Evolutionary conservation across 305 asterid species (phyloP).

Genomic region (Rubia occidens): DNA sequence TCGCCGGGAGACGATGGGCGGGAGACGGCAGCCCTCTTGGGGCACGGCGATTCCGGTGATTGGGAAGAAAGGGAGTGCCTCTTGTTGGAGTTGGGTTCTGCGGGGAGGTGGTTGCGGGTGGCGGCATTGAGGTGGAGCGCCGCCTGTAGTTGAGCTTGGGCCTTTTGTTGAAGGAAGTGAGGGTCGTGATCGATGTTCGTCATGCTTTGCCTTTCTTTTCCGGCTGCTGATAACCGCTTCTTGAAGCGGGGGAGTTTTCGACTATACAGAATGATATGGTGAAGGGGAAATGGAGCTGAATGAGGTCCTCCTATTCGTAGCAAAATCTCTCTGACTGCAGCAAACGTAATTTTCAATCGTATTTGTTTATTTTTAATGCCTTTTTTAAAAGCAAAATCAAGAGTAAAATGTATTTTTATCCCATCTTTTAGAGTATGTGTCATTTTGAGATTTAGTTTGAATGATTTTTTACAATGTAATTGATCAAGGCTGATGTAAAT

Average conservation of each 20-base stretch:
- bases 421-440: too few relatives aligned
- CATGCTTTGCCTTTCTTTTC: neutral
- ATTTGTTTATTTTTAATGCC: too few relatives aligned
- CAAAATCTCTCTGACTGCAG: too few relatives aligned
- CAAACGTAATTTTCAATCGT: too few relatives aligned
- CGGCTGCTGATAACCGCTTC: neutral
- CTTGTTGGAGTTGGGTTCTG: constrained; percentile 1
- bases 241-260: constrained; percentile 1
- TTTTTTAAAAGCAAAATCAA: too few relatives aligned
- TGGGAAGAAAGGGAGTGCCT: neutral
- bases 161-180: neutral
- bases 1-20: neutral
- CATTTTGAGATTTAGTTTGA: too few relatives aligned
- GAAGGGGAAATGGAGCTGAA: neutral
- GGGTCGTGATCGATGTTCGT: neutral
- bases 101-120: neutral
- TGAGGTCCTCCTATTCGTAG: neutral
- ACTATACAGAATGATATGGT: neutral
- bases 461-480: too few relatives aligned
- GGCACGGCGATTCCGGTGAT: neutral
- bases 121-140: too few relatives aligned
- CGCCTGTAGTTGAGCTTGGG: neutral
- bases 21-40: constrained; percentile 1
- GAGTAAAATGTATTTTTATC: too few relatives aligned
- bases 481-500: too few relatives aligned